phyloP scores from a whole-genome alignment of 371 early-diverging fungal genomes.

The Mucor piriformis region DNA sequence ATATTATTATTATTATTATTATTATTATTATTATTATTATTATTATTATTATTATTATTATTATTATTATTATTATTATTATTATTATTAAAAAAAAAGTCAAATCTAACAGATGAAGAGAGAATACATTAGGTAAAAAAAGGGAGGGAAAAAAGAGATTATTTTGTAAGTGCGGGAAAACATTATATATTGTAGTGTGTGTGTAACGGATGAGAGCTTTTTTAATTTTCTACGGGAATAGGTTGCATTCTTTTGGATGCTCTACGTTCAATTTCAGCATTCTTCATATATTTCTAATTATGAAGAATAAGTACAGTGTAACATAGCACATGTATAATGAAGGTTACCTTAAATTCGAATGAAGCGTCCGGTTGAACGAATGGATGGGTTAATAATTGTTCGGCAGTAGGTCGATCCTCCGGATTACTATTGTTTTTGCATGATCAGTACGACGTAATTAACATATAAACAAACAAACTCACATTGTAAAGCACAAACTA shows the following conservation, averaged over 20 bases:
- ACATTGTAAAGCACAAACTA: constrained; percentile 73
- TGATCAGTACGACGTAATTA: background rate
- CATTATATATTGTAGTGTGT: background rate
- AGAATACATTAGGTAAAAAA: background rate
- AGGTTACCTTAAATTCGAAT: constrained; percentile 60
- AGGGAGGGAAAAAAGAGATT: background rate
- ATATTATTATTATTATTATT: too few relatives aligned
- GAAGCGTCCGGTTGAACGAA: constrained; percentile 57
- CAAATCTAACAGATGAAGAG: background rate
- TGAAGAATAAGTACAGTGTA: background rate
- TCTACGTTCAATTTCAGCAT: constrained; percentile 28
- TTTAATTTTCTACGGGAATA: constrained; percentile 15
- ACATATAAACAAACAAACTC: constrained; percentile 22
- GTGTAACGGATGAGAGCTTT: background rate
- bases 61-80: constrained; percentile 2
- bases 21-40: too few relatives aligned
- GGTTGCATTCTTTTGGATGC: constrained; percentile 22
- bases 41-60: background rate
- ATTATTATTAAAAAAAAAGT: background rate
- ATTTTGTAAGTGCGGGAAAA: constrained; percentile 1
- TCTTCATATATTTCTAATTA: constrained; percentile 33
- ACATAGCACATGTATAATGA: background rate
- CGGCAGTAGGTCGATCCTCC: constrained; percentile 66
- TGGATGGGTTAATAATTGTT: constrained; percentile 59
- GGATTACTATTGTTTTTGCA: constrained; percentile 53